Base-by-base conservation (phyloP, 1,284 basidiomycete species). In the Cryptococcus sp. region DNA sequence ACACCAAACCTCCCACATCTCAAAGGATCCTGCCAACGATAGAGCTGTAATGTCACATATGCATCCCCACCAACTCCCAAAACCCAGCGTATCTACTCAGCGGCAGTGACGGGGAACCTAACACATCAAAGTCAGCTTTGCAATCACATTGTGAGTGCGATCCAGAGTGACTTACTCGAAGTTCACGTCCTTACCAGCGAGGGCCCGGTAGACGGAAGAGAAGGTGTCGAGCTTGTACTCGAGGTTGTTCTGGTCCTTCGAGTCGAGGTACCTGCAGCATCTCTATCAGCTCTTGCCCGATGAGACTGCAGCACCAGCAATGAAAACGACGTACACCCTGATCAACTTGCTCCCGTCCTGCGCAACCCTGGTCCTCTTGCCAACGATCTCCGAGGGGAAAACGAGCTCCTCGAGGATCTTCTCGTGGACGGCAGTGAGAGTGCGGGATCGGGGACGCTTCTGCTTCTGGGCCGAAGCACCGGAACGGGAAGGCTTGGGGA, bases 331-430 rank as follows among this genome's bases (percentile, higher is more conserved):
- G 66, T 83, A 95, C 92, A 95, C 92, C 86, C 91, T 91, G 77
- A 94, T 82, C 63, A 93, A 82, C 82, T 94, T 95, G 71, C 87
- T 87, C 69, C 93, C 93, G 71, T 96, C 93, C 60, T 88, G 85
- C 53, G 85, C 83, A 63, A 95, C 85, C 69, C 95, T 89, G 70
- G 91, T 95, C 79, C 96, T 84, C 88, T 98, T 98, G 75, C 94
- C 96, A 67, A 93, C 89, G 79, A 99, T 98, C 83, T 98, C 96
- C 43, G 92, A 94, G 67, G 96, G 96, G 87, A 87, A 97, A 60
- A 99, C 95, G 63, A 99, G 89, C 80, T 99, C 96, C 80, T 98
- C 96, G 67, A 99, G 86, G 76, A 98, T 95, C 81, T 87, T 88
- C 80, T 97, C 93, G 84, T 98, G 96, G 63, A 99, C 95, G 67